phyloP scores from a whole-genome alignment of 2,329 filamentous ascomycete genomes.

The Emydomyces testavorans region DNA sequence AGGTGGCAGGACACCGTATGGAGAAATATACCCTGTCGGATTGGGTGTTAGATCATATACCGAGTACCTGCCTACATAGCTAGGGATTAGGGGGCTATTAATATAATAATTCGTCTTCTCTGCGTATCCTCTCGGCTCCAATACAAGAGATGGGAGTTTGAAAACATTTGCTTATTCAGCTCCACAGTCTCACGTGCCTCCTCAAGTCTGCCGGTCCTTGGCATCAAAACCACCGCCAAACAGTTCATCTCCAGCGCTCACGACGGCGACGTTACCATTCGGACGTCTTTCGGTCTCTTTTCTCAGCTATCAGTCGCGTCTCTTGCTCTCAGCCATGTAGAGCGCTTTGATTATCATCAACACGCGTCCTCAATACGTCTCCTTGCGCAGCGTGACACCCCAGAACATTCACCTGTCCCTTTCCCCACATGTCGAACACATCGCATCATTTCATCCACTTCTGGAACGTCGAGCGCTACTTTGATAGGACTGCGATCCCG shows the following conservation, averaged over 20 bases:
- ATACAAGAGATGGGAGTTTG: background rate
- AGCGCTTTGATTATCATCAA: background rate
- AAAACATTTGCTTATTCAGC: slow-evolving; percentile 3
- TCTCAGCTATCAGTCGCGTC: background rate
- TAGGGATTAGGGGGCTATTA: too few species aligned
- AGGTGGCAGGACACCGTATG: background rate
- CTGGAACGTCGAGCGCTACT: slow-evolving; percentile 1
- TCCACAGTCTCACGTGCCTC: slow-evolving; percentile 22
- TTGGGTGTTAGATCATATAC: too few species aligned
- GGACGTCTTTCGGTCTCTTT: background rate
- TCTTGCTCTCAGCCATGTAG: slow-evolving; percentile 2
- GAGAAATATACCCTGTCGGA: background rate
- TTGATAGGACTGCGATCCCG: background rate
- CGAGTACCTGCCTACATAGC: too few species aligned
- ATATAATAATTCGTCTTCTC: too few species aligned
- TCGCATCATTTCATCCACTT: slow-evolving; percentile 2
- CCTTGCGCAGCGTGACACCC: background rate
- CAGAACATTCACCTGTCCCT: background rate
- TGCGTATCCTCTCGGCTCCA: too few species aligned
- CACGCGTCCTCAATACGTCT: background rate
- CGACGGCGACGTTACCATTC: background rate
- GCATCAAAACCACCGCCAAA: slow-evolving; percentile 23
- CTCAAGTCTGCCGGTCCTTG: slow-evolving; percentile 24
- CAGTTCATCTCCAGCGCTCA: slow-evolving; percentile 2
- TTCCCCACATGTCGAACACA: slow-evolving; percentile 15